A percentile compares a stretch with the other conserved stretches of the same genome.
Evolutionary conservation across 768 basidiomycete genomes (phyloP).

Genomic region (Hericium coralloides): DNA sequence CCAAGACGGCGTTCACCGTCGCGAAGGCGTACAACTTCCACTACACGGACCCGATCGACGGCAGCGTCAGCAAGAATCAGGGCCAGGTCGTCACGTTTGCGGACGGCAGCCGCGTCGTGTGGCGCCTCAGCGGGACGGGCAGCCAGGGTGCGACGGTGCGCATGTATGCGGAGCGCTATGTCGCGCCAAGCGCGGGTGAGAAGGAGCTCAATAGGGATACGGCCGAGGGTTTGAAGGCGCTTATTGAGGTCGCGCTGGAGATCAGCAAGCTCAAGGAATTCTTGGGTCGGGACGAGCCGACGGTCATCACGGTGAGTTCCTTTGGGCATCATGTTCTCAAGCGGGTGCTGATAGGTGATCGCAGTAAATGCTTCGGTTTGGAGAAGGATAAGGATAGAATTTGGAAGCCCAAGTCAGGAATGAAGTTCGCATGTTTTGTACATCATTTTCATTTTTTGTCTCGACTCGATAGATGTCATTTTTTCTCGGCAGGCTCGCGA

Average conservation of each 20-base stretch:
- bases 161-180: conserved; percentile 92
- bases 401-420: too few species aligned
- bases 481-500: too few species aligned
- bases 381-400: too few species aligned
- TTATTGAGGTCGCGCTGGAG: conserved; percentile 91
- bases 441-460: too few species aligned
- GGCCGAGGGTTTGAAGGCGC: conserved; percentile 83
- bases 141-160: conserved; percentile 94
- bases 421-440: too few species aligned
- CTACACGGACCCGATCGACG: conserved; percentile 98
- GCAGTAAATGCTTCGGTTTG: too few species aligned
- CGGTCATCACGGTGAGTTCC: conserved; percentile 68
- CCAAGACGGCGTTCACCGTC: conserved; percentile 67
- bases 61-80: conserved; percentile 88
- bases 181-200: conserved; percentile 58
- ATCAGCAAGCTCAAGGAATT: conserved; percentile 80
- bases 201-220: conserved; percentile 67
- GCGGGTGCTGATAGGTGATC: too few species aligned
- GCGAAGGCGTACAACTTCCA: conserved; percentile 77
- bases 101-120: conserved; percentile 92
- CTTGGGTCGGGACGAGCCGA: conserved; percentile 83
- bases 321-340: neutral
- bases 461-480: too few species aligned
- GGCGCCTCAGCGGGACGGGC: conserved; percentile 93
- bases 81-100: conserved; percentile 88